Percentiles rank a stretch among this genome's conserved stretches.
Conservation (phyloP, 1,139 yeast species). For the Casaregolazyma lundiana region DNA sequence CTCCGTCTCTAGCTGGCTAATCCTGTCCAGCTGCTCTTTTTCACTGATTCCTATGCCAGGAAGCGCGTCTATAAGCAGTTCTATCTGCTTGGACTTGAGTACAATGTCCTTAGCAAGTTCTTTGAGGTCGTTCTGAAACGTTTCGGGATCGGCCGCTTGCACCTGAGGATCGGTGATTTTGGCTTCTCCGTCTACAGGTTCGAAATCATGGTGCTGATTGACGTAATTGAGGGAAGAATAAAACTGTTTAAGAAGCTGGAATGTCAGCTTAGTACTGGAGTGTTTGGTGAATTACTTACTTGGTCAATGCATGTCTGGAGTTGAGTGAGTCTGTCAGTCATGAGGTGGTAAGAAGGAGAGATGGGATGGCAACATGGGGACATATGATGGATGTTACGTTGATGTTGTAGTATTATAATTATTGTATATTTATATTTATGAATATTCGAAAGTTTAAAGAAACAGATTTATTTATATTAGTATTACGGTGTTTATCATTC, state of each 20-base stretch:
- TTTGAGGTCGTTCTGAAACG: constrained; percentile 39
- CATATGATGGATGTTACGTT: too few relatives aligned
- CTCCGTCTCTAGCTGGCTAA: constrained; percentile 60
- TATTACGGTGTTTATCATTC: too few relatives aligned
- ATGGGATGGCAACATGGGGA: background rate
- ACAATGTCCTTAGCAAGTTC: constrained; percentile 76
- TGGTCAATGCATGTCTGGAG: constrained; percentile 89
- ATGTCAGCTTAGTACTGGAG: constrained; percentile 5
- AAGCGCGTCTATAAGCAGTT: constrained; percentile 76
- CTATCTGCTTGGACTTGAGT: constrained; percentile 78
- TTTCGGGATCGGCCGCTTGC: constrained; percentile 36
- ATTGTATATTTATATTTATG: too few relatives aligned
- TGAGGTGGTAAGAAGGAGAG: constrained; percentile 4
- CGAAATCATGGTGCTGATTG: constrained; percentile 63
- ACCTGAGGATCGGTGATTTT: constrained; percentile 48
- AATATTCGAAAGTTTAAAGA: too few relatives aligned
- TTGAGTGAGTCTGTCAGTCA: constrained; percentile 82
- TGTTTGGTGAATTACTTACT: constrained; percentile 24
- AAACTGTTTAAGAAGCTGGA: constrained; percentile 74
- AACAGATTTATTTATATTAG: too few relatives aligned
- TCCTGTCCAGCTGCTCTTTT: constrained; percentile 61
- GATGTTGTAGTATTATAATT: too few relatives aligned
- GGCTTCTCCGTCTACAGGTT: constrained; percentile 47
- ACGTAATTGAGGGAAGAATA: constrained; percentile 86
- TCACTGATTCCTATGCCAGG: constrained; percentile 93